phyloP scores from a whole-genome alignment of 352 stramenopile species.

The Phytophthora pluvialis region DNA sequence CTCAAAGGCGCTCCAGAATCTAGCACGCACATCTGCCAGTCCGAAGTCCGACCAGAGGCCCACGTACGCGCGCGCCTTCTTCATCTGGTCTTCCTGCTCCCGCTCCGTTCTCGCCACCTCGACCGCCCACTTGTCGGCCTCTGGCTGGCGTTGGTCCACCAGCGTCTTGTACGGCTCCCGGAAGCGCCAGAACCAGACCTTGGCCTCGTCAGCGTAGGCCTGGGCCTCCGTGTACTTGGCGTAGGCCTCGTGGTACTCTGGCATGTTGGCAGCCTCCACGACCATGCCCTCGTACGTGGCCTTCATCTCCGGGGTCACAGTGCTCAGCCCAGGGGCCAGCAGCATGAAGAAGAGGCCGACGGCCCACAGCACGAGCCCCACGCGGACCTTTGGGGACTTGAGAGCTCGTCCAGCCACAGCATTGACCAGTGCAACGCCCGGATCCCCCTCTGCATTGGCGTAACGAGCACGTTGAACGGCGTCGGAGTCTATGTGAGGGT shows the following conservation, averaged over 20 bases:
- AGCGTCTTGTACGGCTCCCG: constrained; percentile 73
- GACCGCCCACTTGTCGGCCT: constrained; percentile 65
- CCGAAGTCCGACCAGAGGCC: constrained; percentile 88
- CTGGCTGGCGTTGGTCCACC: constrained; percentile 59
- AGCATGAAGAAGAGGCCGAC: constrained; percentile 89
- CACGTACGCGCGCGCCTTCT: constrained; percentile 77
- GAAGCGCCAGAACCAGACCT: constrained; percentile 90
- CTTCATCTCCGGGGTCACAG: constrained; percentile 81
- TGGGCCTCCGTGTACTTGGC: constrained; percentile 59
- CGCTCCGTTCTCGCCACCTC: constrained; percentile 64
- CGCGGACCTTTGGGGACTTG: constrained; percentile 68
- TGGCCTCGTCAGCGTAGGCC: constrained; percentile 65
- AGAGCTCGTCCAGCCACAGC: constrained; percentile 55
- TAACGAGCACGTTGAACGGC: constrained; percentile 38
- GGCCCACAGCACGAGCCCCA: constrained; percentile 69
- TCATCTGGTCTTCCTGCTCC: constrained; percentile 75
- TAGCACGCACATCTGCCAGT: constrained; percentile 70
- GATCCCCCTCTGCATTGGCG: constrained; percentile 37
- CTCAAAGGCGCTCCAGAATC: constrained; percentile 87
- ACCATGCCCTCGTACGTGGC: constrained; percentile 79
- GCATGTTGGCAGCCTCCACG: constrained; percentile 77
- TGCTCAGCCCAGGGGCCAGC: constrained; percentile 58
- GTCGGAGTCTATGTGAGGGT: constrained; percentile 23
- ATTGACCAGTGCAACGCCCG: constrained; percentile 62
- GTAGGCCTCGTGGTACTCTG: constrained; percentile 79